Conservation (phyloP, 2,329 filamentous ascomycete genomes). For the Thielaviopsis punctulata region DNA sequence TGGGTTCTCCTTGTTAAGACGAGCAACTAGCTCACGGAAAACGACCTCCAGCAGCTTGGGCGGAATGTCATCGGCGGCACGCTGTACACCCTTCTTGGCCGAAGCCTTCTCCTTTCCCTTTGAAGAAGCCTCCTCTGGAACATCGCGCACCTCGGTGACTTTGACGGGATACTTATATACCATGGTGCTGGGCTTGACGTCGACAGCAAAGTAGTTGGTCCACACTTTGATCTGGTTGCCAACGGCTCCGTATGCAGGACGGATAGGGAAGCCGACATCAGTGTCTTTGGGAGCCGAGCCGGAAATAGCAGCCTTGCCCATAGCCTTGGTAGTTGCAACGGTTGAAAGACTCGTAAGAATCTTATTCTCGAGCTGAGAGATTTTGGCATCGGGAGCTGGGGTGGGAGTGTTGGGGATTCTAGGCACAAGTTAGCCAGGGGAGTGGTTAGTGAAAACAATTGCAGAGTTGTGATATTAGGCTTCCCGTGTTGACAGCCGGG, state of each 20-base stretch:
- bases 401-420: conserved; percentile 10
- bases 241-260: conserved; percentile 31
- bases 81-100: background rate
- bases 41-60: conserved; percentile 28
- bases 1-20: conserved; percentile 20
- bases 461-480: background rate
- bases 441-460: background rate
- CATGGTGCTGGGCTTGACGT: conserved; percentile 18
- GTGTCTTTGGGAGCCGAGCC: conserved; percentile 8
- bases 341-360: conserved; percentile 20
- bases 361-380: conserved; percentile 24
- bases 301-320: conserved; percentile 12
- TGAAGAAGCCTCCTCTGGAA: conserved; percentile 8
- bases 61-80: conserved; percentile 19
- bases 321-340: conserved; percentile 22
- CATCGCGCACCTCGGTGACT: conserved; percentile 16
- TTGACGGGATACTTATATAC: conserved; percentile 31
- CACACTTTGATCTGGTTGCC: conserved; percentile 29
- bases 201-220: conserved; percentile 36
- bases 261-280: conserved; percentile 22
- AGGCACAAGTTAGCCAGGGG: conserved; percentile 11
- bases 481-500: too few relatives aligned
- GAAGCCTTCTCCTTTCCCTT: conserved; percentile 10
- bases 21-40: conserved; percentile 22
- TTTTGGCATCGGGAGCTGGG: conserved; percentile 16